Percentiles rank a stretch among this genome's conserved stretches.
These are phyloP conservation scores for Alternaria sp. DNA, from an alignment of 2,329 filamentous ascomycete species.

Conservation along the genomic window DNA sequence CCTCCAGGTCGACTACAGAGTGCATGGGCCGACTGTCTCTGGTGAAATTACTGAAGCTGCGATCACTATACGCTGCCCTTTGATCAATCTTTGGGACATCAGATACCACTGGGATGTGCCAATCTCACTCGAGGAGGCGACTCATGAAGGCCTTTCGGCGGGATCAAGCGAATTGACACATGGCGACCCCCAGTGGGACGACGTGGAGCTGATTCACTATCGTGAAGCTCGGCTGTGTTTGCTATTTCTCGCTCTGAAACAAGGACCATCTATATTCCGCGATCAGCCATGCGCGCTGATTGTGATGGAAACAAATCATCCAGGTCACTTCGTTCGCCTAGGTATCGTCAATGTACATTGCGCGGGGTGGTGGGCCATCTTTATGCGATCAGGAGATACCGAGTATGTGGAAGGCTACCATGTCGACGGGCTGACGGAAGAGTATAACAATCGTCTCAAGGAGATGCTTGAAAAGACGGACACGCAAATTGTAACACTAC, in stretches of 20 bases:
- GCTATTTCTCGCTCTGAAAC: background rate
- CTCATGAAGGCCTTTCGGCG: background rate
- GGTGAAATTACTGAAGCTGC: background rate
- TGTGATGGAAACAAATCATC: background rate
- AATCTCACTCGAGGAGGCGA: background rate
- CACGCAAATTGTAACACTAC: background rate
- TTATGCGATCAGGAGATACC: background rate
- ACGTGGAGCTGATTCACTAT: background rate
- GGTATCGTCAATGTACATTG: background rate
- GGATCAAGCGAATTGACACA: background rate
- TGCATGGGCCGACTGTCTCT: background rate
- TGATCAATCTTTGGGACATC: rapidly evolving
- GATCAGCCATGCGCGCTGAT: background rate
- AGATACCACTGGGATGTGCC: background rate
- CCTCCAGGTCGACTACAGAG: background rate
- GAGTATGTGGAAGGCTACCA: background rate
- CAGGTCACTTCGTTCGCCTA: background rate
- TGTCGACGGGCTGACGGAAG: background rate
- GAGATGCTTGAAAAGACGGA: background rate
- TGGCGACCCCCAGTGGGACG: background rate
- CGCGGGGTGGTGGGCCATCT: background rate
- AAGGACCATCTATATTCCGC: background rate
- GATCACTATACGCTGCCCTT: background rate
- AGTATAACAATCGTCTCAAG: background rate
- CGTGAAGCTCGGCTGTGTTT: background rate